Base-by-base conservation (phyloP, 192 early-diverging fungal genomes). In the Umbelopsis sp. region DNA sequence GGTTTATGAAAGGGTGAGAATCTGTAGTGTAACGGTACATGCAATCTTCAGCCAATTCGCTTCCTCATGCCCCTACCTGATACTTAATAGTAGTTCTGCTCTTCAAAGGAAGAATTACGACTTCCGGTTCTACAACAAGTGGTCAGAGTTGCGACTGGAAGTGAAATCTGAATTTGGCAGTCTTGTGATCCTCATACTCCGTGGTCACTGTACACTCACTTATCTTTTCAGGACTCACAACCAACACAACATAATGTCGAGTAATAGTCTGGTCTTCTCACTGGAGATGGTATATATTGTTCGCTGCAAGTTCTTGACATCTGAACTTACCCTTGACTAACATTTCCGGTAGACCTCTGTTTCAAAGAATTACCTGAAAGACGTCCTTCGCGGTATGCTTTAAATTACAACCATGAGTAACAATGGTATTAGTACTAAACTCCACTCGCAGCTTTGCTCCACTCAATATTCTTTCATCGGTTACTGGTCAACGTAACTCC, bases 381-480 rank as follows among this genome's bases (percentile, higher is more conserved):
- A 81, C 70, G 76, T 78, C 20, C 55, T 83, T 46, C 72, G 74
- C 46, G 81, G 81, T 83, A 73, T 64, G 22, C 45, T 61, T 13
- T 22, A 0, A 41, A 12, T 55, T 4, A 15, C 44, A n/a, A 48
- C n/a, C 20, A 15, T 22, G 3, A 47, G 44, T 21, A 52, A 44
- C 11, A 64, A 27, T 41, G 27, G 47, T 20, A 67, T 30, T 18
- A 30, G 33, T 30, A 49, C 20, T 49, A 55, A 44, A 53, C 8
- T 2, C 23, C n/a, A 48, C 12, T 44, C 18, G 5, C 44, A 64
- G 86, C 84, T 25, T 67, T 89, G 18, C 68, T 89, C 6, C 87
- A 89, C 66, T 82, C 87, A 3, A 86, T 89, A 37, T 80, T 87
- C 53, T 89, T 89, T 66, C 86, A 89, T 82, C 70, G 87, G 27